phyloP scores from a whole-genome alignment of 129 eudicot species.

The Tagetes erecta region DNA sequence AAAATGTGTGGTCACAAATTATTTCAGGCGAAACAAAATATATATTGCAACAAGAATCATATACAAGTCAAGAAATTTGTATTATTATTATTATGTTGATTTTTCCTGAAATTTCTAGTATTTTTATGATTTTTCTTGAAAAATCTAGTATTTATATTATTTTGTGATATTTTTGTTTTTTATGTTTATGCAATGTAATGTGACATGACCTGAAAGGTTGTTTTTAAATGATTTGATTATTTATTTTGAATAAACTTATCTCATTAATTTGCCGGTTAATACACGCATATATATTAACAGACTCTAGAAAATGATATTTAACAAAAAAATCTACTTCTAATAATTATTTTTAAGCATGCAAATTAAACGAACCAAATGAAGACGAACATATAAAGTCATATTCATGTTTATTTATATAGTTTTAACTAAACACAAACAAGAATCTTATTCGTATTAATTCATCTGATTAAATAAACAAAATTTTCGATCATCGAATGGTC shows the following conservation, averaged over 20 bases:
- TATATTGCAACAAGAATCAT: too few relatives aligned
- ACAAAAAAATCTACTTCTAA: constrained; percentile 1
- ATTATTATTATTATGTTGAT: constrained; percentile 1
- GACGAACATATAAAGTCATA: too few relatives aligned
- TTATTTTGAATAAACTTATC: neutral
- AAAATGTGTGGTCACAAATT: neutral
- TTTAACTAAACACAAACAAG: too few relatives aligned
- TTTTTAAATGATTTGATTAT: neutral
- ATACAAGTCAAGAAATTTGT: neutral
- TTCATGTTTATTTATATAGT: too few relatives aligned
- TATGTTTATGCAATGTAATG: neutral
- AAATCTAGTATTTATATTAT: neutral
- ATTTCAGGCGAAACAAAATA: neutral
- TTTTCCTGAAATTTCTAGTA: constrained; percentile 13
- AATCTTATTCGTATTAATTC: too few relatives aligned
- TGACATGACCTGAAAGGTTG: constrained; percentile 19
- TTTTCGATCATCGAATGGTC: too few relatives aligned
- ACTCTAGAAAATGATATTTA: constrained; percentile 21
- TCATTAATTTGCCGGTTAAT: constrained; percentile 28
- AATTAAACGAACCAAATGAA: too few relatives aligned
- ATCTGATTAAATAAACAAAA: too few relatives aligned
- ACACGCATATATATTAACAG: constrained; percentile 20
- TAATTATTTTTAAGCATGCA: neutral
- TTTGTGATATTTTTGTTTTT: neutral
- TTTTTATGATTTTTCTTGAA: neutral